Evolutionary conservation across 2,329 filamentous ascomycete species (phyloP).

Genomic region (Didymella segeticola): DNA sequence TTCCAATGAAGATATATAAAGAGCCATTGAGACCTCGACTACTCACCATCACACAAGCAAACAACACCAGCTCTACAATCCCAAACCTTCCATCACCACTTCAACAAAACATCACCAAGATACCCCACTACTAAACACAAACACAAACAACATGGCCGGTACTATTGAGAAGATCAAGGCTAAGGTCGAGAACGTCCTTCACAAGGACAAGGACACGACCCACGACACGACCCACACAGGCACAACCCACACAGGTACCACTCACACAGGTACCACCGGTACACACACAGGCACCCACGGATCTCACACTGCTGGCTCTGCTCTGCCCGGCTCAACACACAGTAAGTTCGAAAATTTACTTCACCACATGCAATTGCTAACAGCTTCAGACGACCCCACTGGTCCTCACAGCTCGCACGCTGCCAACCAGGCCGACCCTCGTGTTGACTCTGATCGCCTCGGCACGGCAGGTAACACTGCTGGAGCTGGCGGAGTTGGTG

Average conservation of each 20-base stretch:
- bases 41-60: slow-evolving; percentile 17
- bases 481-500: slow-evolving; percentile 27
- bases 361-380: slow-evolving; percentile 1
- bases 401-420: slow-evolving; percentile 40
- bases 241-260: slow-evolving; percentile 16
- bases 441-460: slow-evolving; percentile 33
- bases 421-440: slow-evolving; percentile 41
- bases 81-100: slow-evolving; percentile 5
- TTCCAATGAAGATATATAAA: slow-evolving; percentile 24
- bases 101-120: slow-evolving; percentile 5
- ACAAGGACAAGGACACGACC: slow-evolving; percentile 43
- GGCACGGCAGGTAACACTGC: slow-evolving; percentile 27
- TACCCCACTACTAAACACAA: slow-evolving; percentile 14
- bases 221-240: slow-evolving; percentile 18
- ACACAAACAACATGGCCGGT: slow-evolving; percentile 33
- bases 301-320: slow-evolving; percentile 15
- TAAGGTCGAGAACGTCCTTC: slow-evolving; percentile 47
- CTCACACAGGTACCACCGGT: slow-evolving; percentile 16
- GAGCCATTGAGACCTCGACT: slow-evolving; percentile 9
- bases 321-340: slow-evolving; percentile 19
- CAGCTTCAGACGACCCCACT: slow-evolving; percentile 32
- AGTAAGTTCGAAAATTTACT: slow-evolving; percentile 15
- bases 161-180: slow-evolving; percentile 47
- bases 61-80: slow-evolving; percentile 18
- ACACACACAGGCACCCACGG: slow-evolving; percentile 16